Evolutionary conservation across 352 stramenopile genomes (phyloP).

Genomic region (Phytopythium sindhum): DNA sequence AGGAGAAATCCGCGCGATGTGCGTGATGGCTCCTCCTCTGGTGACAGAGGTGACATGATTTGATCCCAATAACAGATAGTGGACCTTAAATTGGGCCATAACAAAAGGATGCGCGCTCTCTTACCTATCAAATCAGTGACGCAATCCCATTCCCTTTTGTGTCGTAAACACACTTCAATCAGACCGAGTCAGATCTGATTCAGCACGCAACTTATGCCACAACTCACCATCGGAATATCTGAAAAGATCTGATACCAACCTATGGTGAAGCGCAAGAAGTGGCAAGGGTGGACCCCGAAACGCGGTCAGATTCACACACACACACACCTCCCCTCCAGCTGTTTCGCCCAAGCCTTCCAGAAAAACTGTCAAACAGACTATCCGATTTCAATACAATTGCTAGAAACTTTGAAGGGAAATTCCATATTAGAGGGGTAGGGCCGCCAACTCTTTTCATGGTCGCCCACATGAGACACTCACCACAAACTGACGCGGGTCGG

Average conservation of each 20-base stretch:
- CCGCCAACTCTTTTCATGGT: neutral
- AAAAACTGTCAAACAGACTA: neutral
- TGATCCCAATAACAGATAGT: too few species aligned
- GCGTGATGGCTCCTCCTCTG: neutral
- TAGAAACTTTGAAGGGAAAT: neutral
- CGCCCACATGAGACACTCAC: neutral
- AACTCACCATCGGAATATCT: neutral
- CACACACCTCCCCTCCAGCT: too few species aligned
- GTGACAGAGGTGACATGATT: too few species aligned
- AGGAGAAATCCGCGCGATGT: neutral
- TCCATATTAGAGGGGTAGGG: neutral
- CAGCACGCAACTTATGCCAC: neutral
- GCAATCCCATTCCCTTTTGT: neutral
- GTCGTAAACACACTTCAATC: slow-evolving; percentile 3
- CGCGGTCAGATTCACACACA: neutral
- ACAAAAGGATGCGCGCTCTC: neutral
- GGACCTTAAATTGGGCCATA: too few species aligned
- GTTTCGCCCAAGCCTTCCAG: neutral
- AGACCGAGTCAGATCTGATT: neutral
- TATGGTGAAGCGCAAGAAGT: neutral
- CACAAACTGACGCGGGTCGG: neutral
- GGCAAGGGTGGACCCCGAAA: neutral
- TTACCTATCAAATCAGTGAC: slow-evolving; percentile 5
- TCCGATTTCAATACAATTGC: neutral
- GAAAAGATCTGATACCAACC: neutral